Conservation (phyloP, 352 stramenopile genomes). For the Phytophthora cryptogea region DNA sequence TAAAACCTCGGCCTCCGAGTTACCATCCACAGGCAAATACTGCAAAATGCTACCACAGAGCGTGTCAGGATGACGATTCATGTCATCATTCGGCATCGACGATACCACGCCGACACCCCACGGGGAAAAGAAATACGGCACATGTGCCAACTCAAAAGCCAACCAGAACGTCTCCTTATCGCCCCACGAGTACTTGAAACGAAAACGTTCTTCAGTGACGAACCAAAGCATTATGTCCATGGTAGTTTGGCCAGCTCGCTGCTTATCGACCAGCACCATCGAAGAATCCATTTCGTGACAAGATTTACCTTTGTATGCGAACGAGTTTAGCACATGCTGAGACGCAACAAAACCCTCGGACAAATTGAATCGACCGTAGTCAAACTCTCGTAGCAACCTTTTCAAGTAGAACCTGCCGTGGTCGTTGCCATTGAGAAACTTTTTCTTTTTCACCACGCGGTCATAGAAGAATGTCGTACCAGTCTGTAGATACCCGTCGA, state of each 20-base stretch:
- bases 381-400: slow-evolving; percentile 43
- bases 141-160: slow-evolving; percentile 37
- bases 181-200: slow-evolving; percentile 40
- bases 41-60: slow-evolving; percentile 48
- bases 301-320: slow-evolving; percentile 43
- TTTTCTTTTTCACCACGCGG: slow-evolving; percentile 45
- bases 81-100: slow-evolving; percentile 35
- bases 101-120: slow-evolving; percentile 44
- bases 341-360: slow-evolving; percentile 24
- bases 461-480: slow-evolving; percentile 75
- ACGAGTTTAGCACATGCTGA: slow-evolving; percentile 40
- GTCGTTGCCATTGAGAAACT: slow-evolving; percentile 48
- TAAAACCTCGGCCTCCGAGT: slow-evolving; percentile 25
- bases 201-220: slow-evolving; percentile 37
- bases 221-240: slow-evolving; percentile 44
- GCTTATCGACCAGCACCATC: slow-evolving; percentile 57
- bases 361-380: slow-evolving; percentile 50
- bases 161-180: slow-evolving; percentile 58
- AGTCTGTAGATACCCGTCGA: slow-evolving; percentile 44
- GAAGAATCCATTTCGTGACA: slow-evolving; percentile 72
- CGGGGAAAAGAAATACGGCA: slow-evolving; percentile 44
- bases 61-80: slow-evolving; percentile 30
- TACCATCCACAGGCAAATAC: slow-evolving; percentile 31
- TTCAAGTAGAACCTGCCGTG: slow-evolving; percentile 39
- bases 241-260: slow-evolving; percentile 30